These are phyloP conservation scores for Prinsepia uniflora DNA, from an alignment of 306 rosid genomes.

Conservation along the genomic window DNA sequence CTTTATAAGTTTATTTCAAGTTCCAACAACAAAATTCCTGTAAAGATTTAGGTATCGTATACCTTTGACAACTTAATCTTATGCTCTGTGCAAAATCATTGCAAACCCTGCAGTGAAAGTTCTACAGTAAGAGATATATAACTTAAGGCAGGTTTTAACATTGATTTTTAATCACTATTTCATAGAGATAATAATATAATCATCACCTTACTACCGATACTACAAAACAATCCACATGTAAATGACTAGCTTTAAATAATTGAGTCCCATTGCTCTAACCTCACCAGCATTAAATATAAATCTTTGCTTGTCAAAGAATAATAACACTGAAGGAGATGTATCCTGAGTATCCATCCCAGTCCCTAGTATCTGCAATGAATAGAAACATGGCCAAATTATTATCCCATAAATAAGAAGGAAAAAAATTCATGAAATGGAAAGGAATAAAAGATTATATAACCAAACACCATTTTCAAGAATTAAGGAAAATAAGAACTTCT, in stretches of 20 bases:
- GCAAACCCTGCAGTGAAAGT: conserved; percentile 57
- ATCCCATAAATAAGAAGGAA: neutral
- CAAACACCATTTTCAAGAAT: neutral
- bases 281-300: conserved; percentile 92
- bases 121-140: conserved; percentile 2
- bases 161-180: neutral
- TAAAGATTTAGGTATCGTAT: conserved; percentile 14
- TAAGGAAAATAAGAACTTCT: neutral
- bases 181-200: neutral
- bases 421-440: neutral
- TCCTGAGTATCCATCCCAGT: conserved; percentile 96
- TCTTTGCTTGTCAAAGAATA: conserved; percentile 84
- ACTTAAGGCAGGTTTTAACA: neutral
- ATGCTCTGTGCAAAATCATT: conserved; percentile 86
- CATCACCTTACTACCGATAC: neutral
- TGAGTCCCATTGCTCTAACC: conserved; percentile 32
- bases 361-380: conserved; percentile 52
- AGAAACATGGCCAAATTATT: neutral
- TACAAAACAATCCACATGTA: neutral
- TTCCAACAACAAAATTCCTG: neutral
- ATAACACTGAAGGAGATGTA: conserved; percentile 75
- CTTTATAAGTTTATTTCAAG: neutral
- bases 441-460: neutral
- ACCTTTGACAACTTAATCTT: conserved; percentile 79
- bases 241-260: neutral